Base-by-base conservation (phyloP, 2,329 filamentous ascomycete genomes). In the Trichophyton benhamiae region DNA sequence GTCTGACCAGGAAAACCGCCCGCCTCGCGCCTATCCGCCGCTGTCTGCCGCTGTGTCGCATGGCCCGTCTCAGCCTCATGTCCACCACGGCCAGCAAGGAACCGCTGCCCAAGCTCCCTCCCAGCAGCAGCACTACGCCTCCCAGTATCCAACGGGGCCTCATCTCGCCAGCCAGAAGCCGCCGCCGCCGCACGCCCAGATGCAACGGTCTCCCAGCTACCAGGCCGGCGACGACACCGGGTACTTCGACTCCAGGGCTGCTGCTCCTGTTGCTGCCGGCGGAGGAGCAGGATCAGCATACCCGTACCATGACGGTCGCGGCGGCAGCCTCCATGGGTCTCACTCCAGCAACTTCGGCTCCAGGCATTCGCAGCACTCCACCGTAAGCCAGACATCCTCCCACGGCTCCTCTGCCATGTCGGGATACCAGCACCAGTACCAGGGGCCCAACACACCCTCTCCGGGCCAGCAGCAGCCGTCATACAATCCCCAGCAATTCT, bases 181-280 rank as follows among this genome's bases (percentile, higher is more conserved):
- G 62, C 73, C 69, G 61, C 9, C 33, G 62, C 73, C 69, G 60
- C 72, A 74, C 58, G 72, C 72, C 62, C 68, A 74, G 52, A 71
- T 78, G 64, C 76, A 75, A 63, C 80, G 87, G 66, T 81, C 83
- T 65, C 81, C 83, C 57, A 92, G 87, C 77, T 91, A 89, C 77
- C 86, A 90, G 72, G 83, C 81, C 66, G 88, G 87, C 65, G 89
- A 94, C 72, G 88, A 92, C 71, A 77, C 79, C 57, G 75, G 77
- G 57, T 83, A 84, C 61, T 75, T 76, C 62, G 73, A 75, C 62
- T 22, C 33, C 46, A 41, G 57, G 53, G 49, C 33, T 5, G 25
- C 5, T 27, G 42, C 33, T 20, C 20, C 20, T 20, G 20, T 20
- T 48, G 60, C 38, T 66, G 67, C 49, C 66, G 66, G 33, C 66